Percentiles rank a stretch among this genome's conserved stretches.
Evolutionary conservation across 306 rosid genomes (phyloP).

Genomic region (Acmispon strigosus): DNA sequence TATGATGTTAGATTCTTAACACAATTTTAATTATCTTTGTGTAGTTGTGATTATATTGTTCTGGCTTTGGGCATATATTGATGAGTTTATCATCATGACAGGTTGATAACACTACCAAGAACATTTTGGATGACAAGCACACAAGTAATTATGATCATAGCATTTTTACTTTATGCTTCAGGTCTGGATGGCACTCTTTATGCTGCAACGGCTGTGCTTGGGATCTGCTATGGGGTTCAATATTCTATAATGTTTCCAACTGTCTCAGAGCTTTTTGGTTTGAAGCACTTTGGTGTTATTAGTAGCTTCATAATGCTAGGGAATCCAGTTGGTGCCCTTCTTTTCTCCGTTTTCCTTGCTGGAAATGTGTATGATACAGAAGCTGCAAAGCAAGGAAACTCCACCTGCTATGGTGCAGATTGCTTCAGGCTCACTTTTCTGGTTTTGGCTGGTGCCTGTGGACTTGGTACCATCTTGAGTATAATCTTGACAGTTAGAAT

Average conservation of each 20-base stretch:
- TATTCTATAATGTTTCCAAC: slow-evolving; percentile 26
- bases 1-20: background rate
- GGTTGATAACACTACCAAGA: slow-evolving; percentile 54
- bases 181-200: slow-evolving; percentile 48
- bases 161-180: slow-evolving; percentile 53
- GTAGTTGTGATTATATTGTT: background rate
- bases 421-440: slow-evolving; percentile 80
- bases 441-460: slow-evolving; percentile 54
- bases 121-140: slow-evolving; percentile 69
- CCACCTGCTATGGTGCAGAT: slow-evolving; percentile 56
- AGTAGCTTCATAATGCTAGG: slow-evolving; percentile 57
- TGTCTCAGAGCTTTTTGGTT: slow-evolving; percentile 60
- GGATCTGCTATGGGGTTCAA: slow-evolving; percentile 59
- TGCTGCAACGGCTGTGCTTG: slow-evolving; percentile 65
- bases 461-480: slow-evolving; percentile 61
- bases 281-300: slow-evolving; percentile 58
- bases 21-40: background rate
- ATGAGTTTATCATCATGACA: slow-evolving; percentile 27
- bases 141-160: slow-evolving; percentile 50
- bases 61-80: background rate
- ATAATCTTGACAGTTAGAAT: slow-evolving; percentile 60
- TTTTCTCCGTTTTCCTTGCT: slow-evolving; percentile 65
- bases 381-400: slow-evolving; percentile 70
- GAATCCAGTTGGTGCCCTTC: slow-evolving; percentile 65
- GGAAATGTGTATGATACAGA: slow-evolving; percentile 60